Evolutionary conservation across 176 grass and related monocot genomes (phyloP), one percentile per base, ranked within the genome.

Genomic region (Phoenix dactylifera): DNA sequence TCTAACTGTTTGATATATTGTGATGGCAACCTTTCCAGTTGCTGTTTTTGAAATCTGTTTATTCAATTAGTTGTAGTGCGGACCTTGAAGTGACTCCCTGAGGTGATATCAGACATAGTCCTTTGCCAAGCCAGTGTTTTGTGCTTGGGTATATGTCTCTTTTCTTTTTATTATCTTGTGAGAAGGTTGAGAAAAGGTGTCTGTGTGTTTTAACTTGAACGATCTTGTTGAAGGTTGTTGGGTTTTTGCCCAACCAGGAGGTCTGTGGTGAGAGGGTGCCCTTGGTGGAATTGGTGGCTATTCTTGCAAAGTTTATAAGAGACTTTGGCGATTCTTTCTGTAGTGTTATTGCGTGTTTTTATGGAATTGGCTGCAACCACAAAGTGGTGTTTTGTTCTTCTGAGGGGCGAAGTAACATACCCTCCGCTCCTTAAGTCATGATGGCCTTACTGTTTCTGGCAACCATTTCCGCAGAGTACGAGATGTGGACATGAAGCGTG

Each of bases 141-240:
- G 54, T 55, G 54, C 54, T 55, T 19, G n/a, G 54, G 3, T 18
- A 44, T 44, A 44, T 44, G 10, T 44, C 9, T 6, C 19, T 22
- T 22, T 55, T 9, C 10, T 55, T 9, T 55, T 18, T 55, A 55
- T 55, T 55, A 55, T 22, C n/a, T 55, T 55, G 22, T 55, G 7
- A 55, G 22, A 55, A 55, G 54, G 54, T 55, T 55, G 54, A 55
- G n/a, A 18, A 20, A 55, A 22, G 18, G 54, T 9, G 54, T 55
- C 51, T 83, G 69, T 74, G 76, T 83, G 52, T 84, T 85, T 90
- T 98, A 82, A 98, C 88, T 85, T 83, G 61, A 86, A 82, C 85
- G 84, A 88, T 98, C 79, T 98, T 98, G 88, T 95, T 95, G 91
- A 95, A 95, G 80, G 86, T 98, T 98, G 84, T 81, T 83, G 74